Percentiles rank a stretch among this genome's conserved stretches.
Evolutionary conservation across 371 early-diverging fungal genomes (phyloP).

Genomic region (Nematocida sp.): DNA sequence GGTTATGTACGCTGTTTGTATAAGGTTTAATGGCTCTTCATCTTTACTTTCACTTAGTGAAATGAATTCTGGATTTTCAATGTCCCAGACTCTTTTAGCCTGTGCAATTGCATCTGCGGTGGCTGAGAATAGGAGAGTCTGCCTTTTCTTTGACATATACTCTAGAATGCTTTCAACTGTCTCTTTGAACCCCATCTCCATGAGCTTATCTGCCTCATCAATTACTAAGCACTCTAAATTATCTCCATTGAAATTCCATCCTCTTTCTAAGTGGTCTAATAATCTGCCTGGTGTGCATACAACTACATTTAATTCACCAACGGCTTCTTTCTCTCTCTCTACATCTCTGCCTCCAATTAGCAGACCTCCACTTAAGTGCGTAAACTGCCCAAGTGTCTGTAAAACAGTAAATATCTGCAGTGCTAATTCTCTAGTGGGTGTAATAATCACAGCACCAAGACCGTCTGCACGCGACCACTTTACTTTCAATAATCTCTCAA

Average conservation of each 20-base stretch:
- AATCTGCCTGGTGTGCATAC: conserved; percentile 94
- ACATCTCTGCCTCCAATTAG: conserved; percentile 91
- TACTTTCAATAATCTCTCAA: conserved; percentile 77
- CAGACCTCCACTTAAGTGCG: conserved; percentile 81
- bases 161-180: conserved; percentile 84
- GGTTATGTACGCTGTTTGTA: conserved; percentile 2
- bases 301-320: conserved; percentile 81
- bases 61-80: conserved; percentile 31
- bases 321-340: conserved; percentile 85
- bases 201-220: conserved; percentile 95
- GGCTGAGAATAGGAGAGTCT: conserved; percentile 90
- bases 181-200: conserved; percentile 82
- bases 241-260: conserved; percentile 49
- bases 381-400: conserved; percentile 74
- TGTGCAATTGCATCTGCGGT: conserved; percentile 81
- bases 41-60: background rate
- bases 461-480: conserved; percentile 66
- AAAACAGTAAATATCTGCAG: conserved; percentile 93
- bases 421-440: conserved; percentile 93
- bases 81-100: conserved; percentile 49
- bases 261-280: conserved; percentile 73
- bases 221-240: conserved; percentile 75
- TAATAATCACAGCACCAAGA: conserved; percentile 75
- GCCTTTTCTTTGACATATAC: conserved; percentile 73
- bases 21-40: background rate